phyloP scores from a whole-genome alignment of 2,329 filamentous ascomycete genomes.

The Penicillium sp. region DNA sequence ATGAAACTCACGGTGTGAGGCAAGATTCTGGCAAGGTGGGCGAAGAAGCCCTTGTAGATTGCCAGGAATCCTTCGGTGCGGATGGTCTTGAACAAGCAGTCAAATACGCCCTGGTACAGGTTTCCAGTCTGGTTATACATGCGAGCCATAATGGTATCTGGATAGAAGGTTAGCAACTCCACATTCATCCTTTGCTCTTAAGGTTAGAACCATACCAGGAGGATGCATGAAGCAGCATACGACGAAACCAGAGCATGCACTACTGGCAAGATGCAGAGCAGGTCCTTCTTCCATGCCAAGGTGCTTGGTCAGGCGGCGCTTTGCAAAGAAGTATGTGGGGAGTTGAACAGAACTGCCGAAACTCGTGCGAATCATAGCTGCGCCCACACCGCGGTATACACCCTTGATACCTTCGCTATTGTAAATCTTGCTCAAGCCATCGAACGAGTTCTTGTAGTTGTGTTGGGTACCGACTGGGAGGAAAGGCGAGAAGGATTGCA shows the following conservation, averaged over 20 bases:
- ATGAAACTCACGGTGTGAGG: slow-evolving; percentile 67
- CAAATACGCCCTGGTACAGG: slow-evolving; percentile 87
- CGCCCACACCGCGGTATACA: slow-evolving; percentile 82
- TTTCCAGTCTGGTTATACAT: slow-evolving; percentile 99
- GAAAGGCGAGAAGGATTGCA: slow-evolving; percentile 90
- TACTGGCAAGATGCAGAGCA: slow-evolving; percentile 80
- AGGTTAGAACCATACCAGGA: slow-evolving; percentile 57
- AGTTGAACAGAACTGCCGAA: slow-evolving; percentile 95
- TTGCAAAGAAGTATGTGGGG: slow-evolving; percentile 97
- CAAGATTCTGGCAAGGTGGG: slow-evolving; percentile 86
- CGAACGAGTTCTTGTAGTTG: slow-evolving; percentile 75
- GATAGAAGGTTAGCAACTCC: slow-evolving; percentile 3
- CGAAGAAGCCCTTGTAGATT: slow-evolving; percentile 96
- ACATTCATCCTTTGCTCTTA: neutral
- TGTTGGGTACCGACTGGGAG: slow-evolving; percentile 96
- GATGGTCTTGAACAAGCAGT: slow-evolving; percentile 86
- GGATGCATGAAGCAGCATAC: slow-evolving; percentile 98
- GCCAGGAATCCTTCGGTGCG: slow-evolving; percentile 85
- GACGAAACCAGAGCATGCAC: slow-evolving; percentile 85
- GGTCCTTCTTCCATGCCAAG: slow-evolving; percentile 86
- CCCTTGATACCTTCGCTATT: slow-evolving; percentile 69
- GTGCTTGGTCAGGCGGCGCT: slow-evolving; percentile 75
- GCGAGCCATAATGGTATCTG: slow-evolving; percentile 95
- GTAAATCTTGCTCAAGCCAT: slow-evolving; percentile 79
- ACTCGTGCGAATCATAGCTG: slow-evolving; percentile 92